Evolutionary conservation across 257 asterid genomes (phyloP).

Genomic region (Jaltomata sinuosa): DNA sequence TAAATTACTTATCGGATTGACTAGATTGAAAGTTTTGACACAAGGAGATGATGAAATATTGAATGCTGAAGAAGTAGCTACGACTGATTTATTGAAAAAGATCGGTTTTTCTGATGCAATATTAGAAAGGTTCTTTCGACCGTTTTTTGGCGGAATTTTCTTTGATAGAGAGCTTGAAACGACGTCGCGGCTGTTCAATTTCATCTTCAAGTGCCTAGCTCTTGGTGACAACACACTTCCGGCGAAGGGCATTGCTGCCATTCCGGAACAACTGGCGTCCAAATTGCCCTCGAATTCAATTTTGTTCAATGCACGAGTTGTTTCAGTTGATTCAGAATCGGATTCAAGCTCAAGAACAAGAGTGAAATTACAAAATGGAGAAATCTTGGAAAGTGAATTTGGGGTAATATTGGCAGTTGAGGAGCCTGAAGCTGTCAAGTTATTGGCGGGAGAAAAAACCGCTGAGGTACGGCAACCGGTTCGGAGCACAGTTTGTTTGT

Average conservation of each 20-base stretch:
- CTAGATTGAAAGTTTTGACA: conserved; percentile 53
- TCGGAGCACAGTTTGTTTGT: conserved; percentile 72
- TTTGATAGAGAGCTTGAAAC: conserved; percentile 80
- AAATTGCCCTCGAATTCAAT: conserved; percentile 42
- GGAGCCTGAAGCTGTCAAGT: conserved; percentile 49
- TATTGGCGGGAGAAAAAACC: conserved; percentile 24
- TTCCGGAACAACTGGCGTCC: conserved; percentile 68
- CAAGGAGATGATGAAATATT: conserved; percentile 48
- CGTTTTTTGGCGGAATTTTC: conserved; percentile 82
- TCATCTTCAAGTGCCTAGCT: conserved; percentile 76
- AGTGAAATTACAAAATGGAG: conserved; percentile 48
- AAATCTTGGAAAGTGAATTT: conserved; percentile 34
- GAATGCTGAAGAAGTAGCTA: conserved; percentile 46
- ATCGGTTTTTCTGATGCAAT: conserved; percentile 65
- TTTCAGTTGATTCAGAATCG: conserved; percentile 25
- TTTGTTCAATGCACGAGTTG: conserved; percentile 43
- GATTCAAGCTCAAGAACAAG: conserved; percentile 2
- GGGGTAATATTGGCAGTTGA: conserved; percentile 83
- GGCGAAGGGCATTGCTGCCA: conserved; percentile 69
- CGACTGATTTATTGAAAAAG: conserved; percentile 42
- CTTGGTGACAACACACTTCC: conserved; percentile 88
- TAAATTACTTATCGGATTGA: conserved; percentile 57
- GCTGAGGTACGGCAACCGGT: conserved; percentile 37
- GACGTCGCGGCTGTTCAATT: conserved; percentile 75
- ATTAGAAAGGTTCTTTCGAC: conserved; percentile 76